Evolutionary conservation across 176 grass and related monocot genomes (phyloP).

Genomic region (Musa beccarii): DNA sequence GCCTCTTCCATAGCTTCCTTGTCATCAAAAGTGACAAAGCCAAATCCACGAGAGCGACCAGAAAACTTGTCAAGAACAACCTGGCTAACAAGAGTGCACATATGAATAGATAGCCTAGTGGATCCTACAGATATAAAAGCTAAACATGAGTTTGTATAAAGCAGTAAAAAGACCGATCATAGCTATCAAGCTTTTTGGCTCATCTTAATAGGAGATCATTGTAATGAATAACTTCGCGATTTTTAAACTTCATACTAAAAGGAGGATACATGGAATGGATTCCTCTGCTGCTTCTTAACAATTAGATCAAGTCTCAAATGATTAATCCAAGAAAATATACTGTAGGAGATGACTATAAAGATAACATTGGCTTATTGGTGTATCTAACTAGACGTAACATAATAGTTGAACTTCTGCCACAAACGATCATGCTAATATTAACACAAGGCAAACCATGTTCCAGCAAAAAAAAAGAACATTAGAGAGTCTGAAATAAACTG

Average conservation of each 20-base stretch:
- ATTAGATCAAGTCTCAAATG: too few relatives aligned
- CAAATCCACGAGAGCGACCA: conserved; percentile 18
- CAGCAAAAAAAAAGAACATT: not conserved
- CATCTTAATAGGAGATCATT: too few relatives aligned
- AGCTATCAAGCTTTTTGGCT: not conserved
- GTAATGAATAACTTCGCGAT: not conserved
- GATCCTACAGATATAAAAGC: not conserved
- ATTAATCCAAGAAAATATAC: too few relatives aligned
- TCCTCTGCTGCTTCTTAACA: too few relatives aligned
- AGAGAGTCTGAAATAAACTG: too few relatives aligned
- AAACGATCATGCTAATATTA: too few relatives aligned
- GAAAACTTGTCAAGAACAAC: conserved; percentile 3
- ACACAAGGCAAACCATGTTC: too few relatives aligned
- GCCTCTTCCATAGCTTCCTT: conserved; percentile 13
- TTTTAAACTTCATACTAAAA: not conserved
- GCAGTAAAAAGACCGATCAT: not conserved
- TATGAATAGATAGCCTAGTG: not conserved
- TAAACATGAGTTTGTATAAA: not conserved
- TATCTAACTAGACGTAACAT: too few relatives aligned
- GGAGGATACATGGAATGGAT: too few relatives aligned
- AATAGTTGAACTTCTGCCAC: too few relatives aligned
- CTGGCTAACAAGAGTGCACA: not conserved
- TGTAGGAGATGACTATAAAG: too few relatives aligned
- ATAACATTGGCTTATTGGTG: too few relatives aligned
- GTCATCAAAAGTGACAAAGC: conserved; percentile 21